Evolutionary conservation across 495 filamentous ascomycete genomes (phyloP).

Genomic region (Penicillium salamii): DNA sequence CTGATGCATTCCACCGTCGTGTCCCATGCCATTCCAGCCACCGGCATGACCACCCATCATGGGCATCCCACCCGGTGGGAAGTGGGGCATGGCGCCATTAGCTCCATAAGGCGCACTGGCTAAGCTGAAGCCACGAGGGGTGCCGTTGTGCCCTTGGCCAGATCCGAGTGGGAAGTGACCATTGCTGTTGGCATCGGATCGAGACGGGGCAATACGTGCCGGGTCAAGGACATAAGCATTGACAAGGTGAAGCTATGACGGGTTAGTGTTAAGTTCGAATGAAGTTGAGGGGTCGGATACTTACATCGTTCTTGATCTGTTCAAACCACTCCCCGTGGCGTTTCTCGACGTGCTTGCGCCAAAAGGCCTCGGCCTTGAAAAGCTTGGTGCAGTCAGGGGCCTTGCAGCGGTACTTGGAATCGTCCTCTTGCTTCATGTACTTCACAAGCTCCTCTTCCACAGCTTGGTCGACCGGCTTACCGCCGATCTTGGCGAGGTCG

Average conservation of each 20-base stretch:
- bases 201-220: slow-evolving; percentile 84
- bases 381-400: slow-evolving; percentile 93
- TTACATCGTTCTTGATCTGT: slow-evolving; percentile 76
- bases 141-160: slow-evolving; percentile 72
- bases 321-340: slow-evolving; percentile 88
- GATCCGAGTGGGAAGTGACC: slow-evolving; percentile 84
- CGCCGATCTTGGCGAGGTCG: slow-evolving; percentile 83
- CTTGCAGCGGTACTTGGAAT: slow-evolving; percentile 93
- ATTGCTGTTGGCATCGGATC: slow-evolving; percentile 95
- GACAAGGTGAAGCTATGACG: slow-evolving; percentile 69
- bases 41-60: slow-evolving; percentile 53
- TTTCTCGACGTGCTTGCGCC: slow-evolving; percentile 97
- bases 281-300: slow-evolving; percentile 16
- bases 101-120: slow-evolving; percentile 54
- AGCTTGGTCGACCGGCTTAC: slow-evolving; percentile 80
- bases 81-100: slow-evolving; percentile 4
- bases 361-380: slow-evolving; percentile 95
- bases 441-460: slow-evolving; percentile 82
- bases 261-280: slow-evolving; percentile 12
- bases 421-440: slow-evolving; percentile 93
- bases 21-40: slow-evolving; percentile 44
- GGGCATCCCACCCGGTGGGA: slow-evolving; percentile 40
- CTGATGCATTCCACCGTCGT: slow-evolving; percentile 46
- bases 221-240: slow-evolving; percentile 94
- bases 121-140: slow-evolving; percentile 88